Evolutionary conservation across 179 eudicot genomes (phyloP).

Genomic region (Beta macrorhiza): DNA sequence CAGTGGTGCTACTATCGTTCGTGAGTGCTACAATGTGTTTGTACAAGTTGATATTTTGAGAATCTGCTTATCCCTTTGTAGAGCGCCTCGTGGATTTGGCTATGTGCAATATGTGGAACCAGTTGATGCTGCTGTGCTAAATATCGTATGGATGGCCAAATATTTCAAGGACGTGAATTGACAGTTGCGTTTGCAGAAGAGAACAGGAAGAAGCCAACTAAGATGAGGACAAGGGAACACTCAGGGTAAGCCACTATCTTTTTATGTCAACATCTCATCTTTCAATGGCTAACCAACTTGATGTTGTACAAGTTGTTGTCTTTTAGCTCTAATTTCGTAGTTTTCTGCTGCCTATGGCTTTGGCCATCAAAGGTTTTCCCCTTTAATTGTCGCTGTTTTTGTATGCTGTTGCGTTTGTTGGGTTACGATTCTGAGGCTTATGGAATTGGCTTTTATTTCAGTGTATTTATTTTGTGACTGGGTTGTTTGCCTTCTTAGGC

Average conservation of each 20-base stretch:
- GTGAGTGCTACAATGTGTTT: background rate
- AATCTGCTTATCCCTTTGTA: slow-evolving; percentile 35
- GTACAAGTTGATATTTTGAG: slow-evolving; percentile 16
- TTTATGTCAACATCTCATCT: background rate
- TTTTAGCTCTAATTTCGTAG: no score
- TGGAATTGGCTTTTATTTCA: background rate
- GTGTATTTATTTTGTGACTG: no score
- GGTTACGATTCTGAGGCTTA: no score
- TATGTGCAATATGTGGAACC: slow-evolving; percentile 94
- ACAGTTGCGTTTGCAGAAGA: no score
- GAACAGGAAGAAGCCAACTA: no score
- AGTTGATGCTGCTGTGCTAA: slow-evolving; percentile 91
- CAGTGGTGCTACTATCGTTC: no score
- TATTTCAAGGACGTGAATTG: no score
- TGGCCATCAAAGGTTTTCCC: background rate
- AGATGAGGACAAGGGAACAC: slow-evolving; percentile 14
- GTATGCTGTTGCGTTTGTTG: background rate
- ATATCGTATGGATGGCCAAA: slow-evolving; percentile 84
- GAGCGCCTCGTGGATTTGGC: slow-evolving; percentile 96
- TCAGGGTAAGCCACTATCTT: slow-evolving; percentile 37
- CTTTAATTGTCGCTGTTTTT: background rate
- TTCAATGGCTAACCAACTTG: no score
- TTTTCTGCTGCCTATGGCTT: no score
- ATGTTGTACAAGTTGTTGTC: no score
- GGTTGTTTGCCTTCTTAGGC: no score